Evolutionary conservation across 1,139 yeast species (phyloP).

Genomic region (Candida dubliniensis): DNA sequence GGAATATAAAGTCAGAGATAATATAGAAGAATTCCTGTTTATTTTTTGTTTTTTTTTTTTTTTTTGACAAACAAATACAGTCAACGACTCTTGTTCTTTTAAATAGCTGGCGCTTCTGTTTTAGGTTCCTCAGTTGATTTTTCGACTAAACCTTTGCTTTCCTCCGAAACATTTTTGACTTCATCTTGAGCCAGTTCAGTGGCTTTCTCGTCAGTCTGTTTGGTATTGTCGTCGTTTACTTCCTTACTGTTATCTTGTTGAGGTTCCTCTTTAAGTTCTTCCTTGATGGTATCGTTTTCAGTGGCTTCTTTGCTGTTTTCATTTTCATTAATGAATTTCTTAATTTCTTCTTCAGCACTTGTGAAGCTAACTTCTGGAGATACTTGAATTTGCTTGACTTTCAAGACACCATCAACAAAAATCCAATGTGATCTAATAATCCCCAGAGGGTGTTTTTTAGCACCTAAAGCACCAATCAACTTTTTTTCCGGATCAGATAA

Average conservation of each 20-base stretch:
- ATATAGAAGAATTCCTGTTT: too few species aligned
- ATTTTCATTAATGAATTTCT: slow-evolving; percentile 25
- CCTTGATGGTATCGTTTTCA: slow-evolving; percentile 4
- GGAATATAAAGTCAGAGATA: too few species aligned
- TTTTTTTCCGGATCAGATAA: slow-evolving; percentile 73
- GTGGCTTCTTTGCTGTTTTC: slow-evolving; percentile 10
- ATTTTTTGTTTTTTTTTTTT: too few species aligned
- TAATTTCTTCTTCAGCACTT: slow-evolving; percentile 59
- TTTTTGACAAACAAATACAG: too few species aligned
- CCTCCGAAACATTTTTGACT: slow-evolving; percentile 7
- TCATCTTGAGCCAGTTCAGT: slow-evolving; percentile 7
- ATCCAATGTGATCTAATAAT: slow-evolving; percentile 89
- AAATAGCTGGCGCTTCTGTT: neutral
- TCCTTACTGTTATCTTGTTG: slow-evolving; percentile 12
- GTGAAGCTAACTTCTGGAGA: slow-evolving; percentile 77
- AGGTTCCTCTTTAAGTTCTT: slow-evolving; percentile 9
- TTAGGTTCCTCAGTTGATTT: neutral
- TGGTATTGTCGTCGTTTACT: slow-evolving; percentile 4
- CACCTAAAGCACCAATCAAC: slow-evolving; percentile 76
- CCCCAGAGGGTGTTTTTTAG: slow-evolving; percentile 76
- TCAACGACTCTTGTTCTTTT: too few species aligned
- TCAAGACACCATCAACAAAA: slow-evolving; percentile 73
- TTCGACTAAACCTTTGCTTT: neutral
- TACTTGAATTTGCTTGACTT: slow-evolving; percentile 61
- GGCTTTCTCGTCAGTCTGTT: slow-evolving; percentile 3